Conservation (phyloP, 257 asterid genomes). For the Solanum virginianum region DNA sequence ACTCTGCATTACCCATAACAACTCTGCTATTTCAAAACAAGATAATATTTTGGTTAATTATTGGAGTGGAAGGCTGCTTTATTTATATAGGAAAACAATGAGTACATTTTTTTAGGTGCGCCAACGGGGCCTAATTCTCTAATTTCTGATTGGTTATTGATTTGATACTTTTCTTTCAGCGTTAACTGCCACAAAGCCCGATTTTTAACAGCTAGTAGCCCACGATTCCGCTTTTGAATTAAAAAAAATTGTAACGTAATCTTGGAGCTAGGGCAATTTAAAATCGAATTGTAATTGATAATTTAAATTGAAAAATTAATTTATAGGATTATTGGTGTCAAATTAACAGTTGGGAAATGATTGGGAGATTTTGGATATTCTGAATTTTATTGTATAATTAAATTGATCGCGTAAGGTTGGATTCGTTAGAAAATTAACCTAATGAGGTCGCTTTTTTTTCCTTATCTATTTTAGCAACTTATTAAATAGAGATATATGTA, state of each 20-base stretch:
- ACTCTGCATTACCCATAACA: slow-evolving; percentile 55
- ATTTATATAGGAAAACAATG: neutral
- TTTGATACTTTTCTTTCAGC: neutral
- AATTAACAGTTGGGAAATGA: neutral
- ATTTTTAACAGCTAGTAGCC: neutral
- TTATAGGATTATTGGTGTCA: neutral
- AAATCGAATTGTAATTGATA: too few relatives aligned
- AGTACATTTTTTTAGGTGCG: neutral
- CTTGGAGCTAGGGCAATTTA: neutral
- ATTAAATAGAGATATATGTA: too few relatives aligned
- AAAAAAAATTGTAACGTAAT: neutral
- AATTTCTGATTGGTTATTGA: neutral
- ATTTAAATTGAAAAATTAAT: neutral
- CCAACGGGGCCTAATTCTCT: neutral
- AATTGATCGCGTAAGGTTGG: too few relatives aligned
- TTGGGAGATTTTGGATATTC: neutral
- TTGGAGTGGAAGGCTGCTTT: neutral
- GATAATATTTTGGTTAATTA: neutral
- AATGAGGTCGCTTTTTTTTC: too few relatives aligned
- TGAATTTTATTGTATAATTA: too few relatives aligned
- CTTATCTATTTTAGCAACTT: too few relatives aligned
- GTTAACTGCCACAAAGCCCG: neutral
- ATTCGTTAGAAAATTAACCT: too few relatives aligned
- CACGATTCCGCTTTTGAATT: neutral
- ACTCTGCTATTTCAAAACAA: neutral